A percentile compares a stretch with the other conserved stretches of the same genome.
These are phyloP conservation scores for Plasmodium berghei DNA, from an alignment of 169 alveolate species.

Conservation along the genomic window DNA sequence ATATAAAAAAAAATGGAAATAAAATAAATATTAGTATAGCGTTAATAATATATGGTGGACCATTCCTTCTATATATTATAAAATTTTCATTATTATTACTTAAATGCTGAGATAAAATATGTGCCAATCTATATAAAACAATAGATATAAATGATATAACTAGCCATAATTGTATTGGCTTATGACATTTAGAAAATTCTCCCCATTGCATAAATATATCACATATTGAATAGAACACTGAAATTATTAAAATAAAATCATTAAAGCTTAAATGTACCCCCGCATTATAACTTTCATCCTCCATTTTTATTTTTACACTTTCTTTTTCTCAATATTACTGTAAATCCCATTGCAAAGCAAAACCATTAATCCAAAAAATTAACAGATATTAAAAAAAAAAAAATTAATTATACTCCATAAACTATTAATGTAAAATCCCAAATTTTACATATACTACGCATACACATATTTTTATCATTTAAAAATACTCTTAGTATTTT, in stretches of 20 bases:
- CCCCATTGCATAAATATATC: constrained; percentile 86
- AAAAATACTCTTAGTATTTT: too few species aligned
- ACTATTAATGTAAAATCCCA: too few species aligned
- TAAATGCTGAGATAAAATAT: constrained; percentile 81
- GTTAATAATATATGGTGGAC: constrained; percentile 83
- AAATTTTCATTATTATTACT: constrained; percentile 83
- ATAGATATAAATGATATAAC: constrained; percentile 83
- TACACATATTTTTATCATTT: too few species aligned
- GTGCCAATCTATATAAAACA: constrained; percentile 80
- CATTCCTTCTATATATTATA: constrained; percentile 80
- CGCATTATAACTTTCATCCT: constrained; percentile 10
- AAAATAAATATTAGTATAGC: constrained; percentile 79
- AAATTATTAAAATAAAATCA: constrained; percentile 83
- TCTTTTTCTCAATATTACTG: background rate
- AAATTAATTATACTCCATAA: too few species aligned
- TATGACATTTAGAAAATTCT: constrained; percentile 78
- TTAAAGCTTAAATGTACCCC: constrained; percentile 61
- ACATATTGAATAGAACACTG: constrained; percentile 82
- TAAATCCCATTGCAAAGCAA: too few species aligned
- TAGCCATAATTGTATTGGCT: constrained; percentile 86
- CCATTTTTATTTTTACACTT: constrained; percentile 5
- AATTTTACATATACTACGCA: too few species aligned
- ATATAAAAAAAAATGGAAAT: constrained; percentile 82
- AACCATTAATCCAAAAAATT: too few species aligned
- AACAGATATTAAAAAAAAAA: too few species aligned